Conservation (phyloP, 1,284 basidiomycete species). For the Leucoagaricus sp. region DNA sequence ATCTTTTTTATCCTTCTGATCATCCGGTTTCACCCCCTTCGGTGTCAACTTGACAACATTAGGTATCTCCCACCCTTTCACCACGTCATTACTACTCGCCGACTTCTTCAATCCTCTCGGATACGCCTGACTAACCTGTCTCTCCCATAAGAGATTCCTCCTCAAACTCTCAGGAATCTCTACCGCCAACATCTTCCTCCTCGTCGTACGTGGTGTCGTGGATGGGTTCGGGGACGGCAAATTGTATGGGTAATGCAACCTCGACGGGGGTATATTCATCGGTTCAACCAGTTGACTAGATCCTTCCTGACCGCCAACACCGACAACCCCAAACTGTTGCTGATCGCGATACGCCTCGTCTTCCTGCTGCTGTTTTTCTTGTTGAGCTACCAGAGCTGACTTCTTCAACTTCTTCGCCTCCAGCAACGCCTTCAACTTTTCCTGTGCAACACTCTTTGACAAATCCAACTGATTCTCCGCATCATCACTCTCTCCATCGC, state of each 20-base stretch:
- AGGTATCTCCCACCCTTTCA: slow-evolving; percentile 13
- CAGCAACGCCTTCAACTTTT: slow-evolving; percentile 49
- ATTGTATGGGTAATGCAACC: slow-evolving; percentile 65
- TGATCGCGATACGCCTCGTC: too few relatives aligned
- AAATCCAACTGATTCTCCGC: slow-evolving; percentile 37
- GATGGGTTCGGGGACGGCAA: slow-evolving; percentile 69
- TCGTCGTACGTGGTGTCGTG: slow-evolving; percentile 83
- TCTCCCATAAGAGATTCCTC: slow-evolving; percentile 84
- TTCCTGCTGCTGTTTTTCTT: not conserved
- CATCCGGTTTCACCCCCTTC: slow-evolving; percentile 20
- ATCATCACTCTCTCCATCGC: slow-evolving; percentile 51
- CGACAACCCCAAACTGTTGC: not conserved
- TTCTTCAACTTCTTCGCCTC: slow-evolving; percentile 14
- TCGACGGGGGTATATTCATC: slow-evolving; percentile 51
- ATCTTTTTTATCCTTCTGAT: slow-evolving; percentile 41
- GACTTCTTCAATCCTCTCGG: slow-evolving; percentile 38
- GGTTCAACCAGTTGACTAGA: slow-evolving; percentile 7
- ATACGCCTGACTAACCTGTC: slow-evolving; percentile 63
- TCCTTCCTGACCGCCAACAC: too few relatives aligned
- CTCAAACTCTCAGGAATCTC: slow-evolving; percentile 87
- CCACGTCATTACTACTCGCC: slow-evolving; percentile 27
- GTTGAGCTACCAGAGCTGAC: not conserved
- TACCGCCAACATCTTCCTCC: slow-evolving; percentile 80
- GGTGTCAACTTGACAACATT: slow-evolving; percentile 14
- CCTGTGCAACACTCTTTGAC: slow-evolving; percentile 63